phyloP scores from a whole-genome alignment of 352 stramenopile genomes.

The Globisporangium okanoganense region DNA sequence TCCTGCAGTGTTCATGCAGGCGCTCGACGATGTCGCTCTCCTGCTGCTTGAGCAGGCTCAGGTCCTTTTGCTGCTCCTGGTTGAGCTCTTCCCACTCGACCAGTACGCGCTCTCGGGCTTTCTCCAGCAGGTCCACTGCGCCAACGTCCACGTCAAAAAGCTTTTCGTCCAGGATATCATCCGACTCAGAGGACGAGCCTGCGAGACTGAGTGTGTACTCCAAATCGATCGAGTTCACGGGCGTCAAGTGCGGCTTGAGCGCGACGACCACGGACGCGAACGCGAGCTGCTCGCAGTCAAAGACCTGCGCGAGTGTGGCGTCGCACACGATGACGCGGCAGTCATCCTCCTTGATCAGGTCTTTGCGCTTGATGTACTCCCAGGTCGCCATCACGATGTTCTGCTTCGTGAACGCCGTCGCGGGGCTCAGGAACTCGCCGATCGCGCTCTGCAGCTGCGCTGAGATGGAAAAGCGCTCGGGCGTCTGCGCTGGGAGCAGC shows the following conservation, averaged over 20 bases:
- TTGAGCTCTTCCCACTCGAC: constrained; percentile 59
- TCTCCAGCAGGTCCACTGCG: constrained; percentile 46
- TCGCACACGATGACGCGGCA: constrained; percentile 70
- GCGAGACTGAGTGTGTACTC: constrained; percentile 58
- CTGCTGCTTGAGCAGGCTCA: constrained; percentile 53
- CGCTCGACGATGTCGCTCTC: constrained; percentile 48
- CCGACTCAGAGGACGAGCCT: constrained; percentile 13
- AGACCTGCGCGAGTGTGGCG: constrained; percentile 38
- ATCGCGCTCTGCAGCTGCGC: constrained; percentile 35
- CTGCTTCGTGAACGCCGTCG: constrained; percentile 60
- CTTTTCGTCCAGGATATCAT: constrained; percentile 42
- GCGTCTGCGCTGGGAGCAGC: constrained; percentile 46
- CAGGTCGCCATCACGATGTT: constrained; percentile 72
- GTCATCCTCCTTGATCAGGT: constrained; percentile 82
- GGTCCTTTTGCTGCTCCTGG: constrained; percentile 62
- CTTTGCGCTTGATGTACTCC: constrained; percentile 73
- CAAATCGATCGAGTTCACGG: constrained; percentile 45
- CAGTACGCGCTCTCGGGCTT: constrained; percentile 27
- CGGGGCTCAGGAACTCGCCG: constrained; percentile 31
- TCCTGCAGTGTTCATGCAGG: constrained; percentile 40
- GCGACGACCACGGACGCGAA: constrained; percentile 69
- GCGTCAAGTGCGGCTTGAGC: constrained; percentile 59
- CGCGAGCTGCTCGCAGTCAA: constrained; percentile 65
- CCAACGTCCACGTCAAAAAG: constrained; percentile 61
- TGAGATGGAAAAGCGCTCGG: constrained; percentile 61